Evolutionary conservation across 345 rosid species (phyloP).

Genomic region (Passiflora organensis): DNA sequence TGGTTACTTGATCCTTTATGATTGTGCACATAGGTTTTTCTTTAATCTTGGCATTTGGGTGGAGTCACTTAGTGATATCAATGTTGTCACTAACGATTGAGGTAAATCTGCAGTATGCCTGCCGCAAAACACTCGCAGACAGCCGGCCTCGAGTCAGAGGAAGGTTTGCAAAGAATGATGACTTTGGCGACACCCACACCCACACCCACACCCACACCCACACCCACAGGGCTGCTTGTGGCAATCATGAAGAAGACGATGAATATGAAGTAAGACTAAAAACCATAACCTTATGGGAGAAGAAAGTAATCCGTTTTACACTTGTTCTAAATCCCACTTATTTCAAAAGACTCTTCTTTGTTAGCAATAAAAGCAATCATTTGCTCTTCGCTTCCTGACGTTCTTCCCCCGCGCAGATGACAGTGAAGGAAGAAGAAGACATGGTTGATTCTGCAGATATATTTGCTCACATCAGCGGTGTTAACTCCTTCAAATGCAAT

Average conservation of each 20-base stretch:
- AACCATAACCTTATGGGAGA: too few relatives aligned
- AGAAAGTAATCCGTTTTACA: too few relatives aligned
- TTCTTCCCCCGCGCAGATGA: conserved; percentile 34
- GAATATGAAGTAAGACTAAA: conserved; percentile 58
- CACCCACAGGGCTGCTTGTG: conserved; percentile 35
- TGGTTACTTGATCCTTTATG: too few relatives aligned
- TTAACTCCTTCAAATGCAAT: conserved; percentile 83
- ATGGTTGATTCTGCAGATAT: conserved; percentile 74
- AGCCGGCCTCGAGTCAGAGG: conserved; percentile 92
- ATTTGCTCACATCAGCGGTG: conserved; percentile 77
- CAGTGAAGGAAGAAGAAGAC: conserved; percentile 64
- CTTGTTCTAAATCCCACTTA: too few relatives aligned
- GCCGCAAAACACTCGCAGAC: conserved; percentile 89
- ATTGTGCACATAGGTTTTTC: too few relatives aligned
- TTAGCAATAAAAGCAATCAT: too few relatives aligned
- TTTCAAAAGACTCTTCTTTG: too few relatives aligned
- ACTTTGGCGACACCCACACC: conserved; percentile 50
- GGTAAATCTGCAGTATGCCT: conserved; percentile 60
- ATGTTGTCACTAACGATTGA: neutral
- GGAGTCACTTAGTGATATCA: too few relatives aligned
- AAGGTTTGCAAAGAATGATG: conserved; percentile 90
- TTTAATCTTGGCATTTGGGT: too few relatives aligned
- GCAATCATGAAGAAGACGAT: conserved; percentile 70
- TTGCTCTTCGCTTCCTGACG: neutral
- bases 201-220: too few relatives aligned